Percentiles rank a stretch among this genome's conserved stretches.
Evolutionary conservation across 2,329 filamentous ascomycete genomes (phyloP).

Genomic region (Plectosphaerella sp.): DNA sequence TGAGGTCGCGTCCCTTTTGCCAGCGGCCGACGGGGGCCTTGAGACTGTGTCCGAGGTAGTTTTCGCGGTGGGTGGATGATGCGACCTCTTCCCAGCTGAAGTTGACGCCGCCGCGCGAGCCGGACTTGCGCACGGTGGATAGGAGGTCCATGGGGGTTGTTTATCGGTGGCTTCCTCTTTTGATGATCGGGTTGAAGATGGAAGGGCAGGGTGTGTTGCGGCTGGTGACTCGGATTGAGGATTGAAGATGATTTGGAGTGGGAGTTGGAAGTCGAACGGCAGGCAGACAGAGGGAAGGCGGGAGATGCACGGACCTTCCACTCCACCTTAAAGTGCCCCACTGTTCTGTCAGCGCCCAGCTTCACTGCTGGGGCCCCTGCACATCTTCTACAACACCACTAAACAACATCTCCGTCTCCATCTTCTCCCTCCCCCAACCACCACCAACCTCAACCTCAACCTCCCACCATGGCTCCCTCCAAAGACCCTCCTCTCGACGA

Average conservation of each 20-base stretch:
- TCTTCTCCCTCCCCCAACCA: neutral
- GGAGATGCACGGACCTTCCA: neutral
- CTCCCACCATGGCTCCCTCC: constrained; percentile 33
- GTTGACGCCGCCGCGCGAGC: constrained; percentile 88
- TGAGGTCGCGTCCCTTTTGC: constrained; percentile 71
- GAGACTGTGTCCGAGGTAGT: constrained; percentile 81
- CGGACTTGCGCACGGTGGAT: constrained; percentile 82
- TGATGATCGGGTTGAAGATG: neutral
- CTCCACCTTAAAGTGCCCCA: neutral
- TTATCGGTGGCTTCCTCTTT: neutral
- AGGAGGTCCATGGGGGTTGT: constrained; percentile 75
- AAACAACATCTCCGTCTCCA: neutral
- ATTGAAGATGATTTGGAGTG: neutral
- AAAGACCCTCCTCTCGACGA: constrained; percentile 57
- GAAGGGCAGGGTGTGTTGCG: no score
- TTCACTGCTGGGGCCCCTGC: neutral
- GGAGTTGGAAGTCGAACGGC: neutral
- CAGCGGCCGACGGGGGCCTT: constrained; percentile 91
- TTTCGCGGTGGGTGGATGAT: constrained; percentile 81
- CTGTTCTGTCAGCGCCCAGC: neutral
- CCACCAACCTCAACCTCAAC: neutral
- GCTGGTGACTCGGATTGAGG: neutral
- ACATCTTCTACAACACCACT: neutral
- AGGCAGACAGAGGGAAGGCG: neutral
- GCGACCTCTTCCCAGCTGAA: constrained; percentile 97